These are phyloP conservation scores for Globisporangium paddicum DNA, from an alignment of 352 stramenopile species.

Conservation along the genomic window DNA sequence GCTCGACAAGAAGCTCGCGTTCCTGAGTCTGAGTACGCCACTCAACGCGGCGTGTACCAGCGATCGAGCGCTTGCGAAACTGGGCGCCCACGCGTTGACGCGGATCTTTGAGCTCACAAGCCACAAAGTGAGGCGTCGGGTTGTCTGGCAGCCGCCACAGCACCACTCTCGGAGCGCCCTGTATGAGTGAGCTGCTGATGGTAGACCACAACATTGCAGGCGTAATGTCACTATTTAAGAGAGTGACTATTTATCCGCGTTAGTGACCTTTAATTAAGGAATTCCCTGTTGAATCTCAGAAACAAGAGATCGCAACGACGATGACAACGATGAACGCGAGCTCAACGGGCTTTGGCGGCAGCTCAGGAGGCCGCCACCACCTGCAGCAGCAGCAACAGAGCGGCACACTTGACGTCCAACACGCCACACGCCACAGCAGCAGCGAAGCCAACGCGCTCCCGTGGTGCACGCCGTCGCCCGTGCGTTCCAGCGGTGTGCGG, in stretches of 20 bases:
- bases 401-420: neutral
- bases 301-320: neutral
- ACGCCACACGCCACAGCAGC: neutral
- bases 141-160: neutral
- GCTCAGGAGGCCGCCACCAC: neutral
- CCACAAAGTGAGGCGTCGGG: neutral
- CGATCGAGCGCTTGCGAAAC: no score
- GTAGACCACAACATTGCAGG: no score
- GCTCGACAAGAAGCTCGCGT: neutral
- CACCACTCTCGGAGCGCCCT: no score
- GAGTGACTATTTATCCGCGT: neutral
- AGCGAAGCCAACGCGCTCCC: neutral
- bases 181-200: no score
- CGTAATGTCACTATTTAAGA: no score
- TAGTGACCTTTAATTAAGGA: neutral
- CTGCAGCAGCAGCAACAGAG: neutral
- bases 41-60: no score
- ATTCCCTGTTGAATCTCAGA: neutral
- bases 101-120: neutral
- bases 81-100: neutral
- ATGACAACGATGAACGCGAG: neutral
- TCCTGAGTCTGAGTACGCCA: no score
- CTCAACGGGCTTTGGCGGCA: neutral
- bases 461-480: neutral
- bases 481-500: conserved; percentile 27